phyloP scores from a whole-genome alignment of 192 early-diverging fungal species.

The Gaertneriomyces sp. region DNA sequence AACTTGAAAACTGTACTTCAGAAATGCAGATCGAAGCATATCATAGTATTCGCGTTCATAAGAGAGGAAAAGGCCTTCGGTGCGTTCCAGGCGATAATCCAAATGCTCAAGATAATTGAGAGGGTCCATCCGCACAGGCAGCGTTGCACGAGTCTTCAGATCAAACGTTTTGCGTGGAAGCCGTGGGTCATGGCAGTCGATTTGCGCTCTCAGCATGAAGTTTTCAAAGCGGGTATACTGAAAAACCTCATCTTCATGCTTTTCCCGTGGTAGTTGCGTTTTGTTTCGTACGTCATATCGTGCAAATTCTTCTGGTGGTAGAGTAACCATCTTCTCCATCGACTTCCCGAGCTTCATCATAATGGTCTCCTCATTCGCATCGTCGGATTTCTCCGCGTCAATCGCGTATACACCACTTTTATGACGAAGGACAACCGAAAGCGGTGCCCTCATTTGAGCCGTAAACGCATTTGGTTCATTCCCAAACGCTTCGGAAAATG shows the following conservation, averaged over 20 bases:
- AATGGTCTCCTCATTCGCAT: constrained; percentile 61
- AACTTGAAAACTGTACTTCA: constrained; percentile 90
- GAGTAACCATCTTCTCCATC: constrained; percentile 82
- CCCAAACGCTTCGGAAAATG: constrained; percentile 62
- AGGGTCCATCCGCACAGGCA: constrained; percentile 78
- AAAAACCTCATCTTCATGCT: constrained; percentile 11
- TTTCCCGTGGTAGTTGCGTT: constrained; percentile 27
- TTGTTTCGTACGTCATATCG: constrained; percentile 61
- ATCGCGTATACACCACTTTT: constrained; percentile 74
- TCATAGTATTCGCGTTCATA: constrained; percentile 94
- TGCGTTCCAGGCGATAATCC: constrained; percentile 67
- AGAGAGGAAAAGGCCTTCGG: constrained; percentile 66
- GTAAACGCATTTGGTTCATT: constrained; percentile 63
- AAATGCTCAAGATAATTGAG: constrained; percentile 65
- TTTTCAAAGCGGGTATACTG: constrained; percentile 35
- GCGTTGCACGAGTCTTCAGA: constrained; percentile 82
- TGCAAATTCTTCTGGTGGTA: constrained; percentile 62
- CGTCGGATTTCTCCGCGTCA: constrained; percentile 77
- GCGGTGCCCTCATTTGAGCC: constrained; percentile 59
- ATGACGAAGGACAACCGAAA: constrained; percentile 67
- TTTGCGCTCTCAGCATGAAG: constrained; percentile 82
- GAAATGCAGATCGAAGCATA: constrained; percentile 84
- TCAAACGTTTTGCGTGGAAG: constrained; percentile 84
- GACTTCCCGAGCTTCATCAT: constrained; percentile 73
- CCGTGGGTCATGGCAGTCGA: constrained; percentile 76